Evolutionary conservation across 352 stramenopile species (phyloP), one percentile per base, ranked within the genome.

Genomic region (Pythium apleroticum): DNA sequence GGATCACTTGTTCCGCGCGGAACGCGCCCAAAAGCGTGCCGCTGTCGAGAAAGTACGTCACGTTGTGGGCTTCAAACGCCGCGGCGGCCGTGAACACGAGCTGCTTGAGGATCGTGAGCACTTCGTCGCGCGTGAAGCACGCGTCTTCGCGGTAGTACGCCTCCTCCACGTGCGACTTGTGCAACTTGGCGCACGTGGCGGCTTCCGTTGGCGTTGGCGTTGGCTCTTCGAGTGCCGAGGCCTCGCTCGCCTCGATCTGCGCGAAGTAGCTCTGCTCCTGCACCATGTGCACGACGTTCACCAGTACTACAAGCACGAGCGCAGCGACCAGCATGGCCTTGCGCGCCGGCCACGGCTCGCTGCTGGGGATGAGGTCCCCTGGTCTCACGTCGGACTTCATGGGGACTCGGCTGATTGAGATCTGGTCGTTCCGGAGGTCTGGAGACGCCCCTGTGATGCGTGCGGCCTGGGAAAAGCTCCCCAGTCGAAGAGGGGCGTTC

Each of bases 1-100:
- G 62, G n/a, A 76, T 74, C 11, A 80, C 39, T 12, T 43, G 37
- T 8, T 69, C 35, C 37, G 72, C 33, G 9, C 69, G 61, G 39
- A 65, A 60, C 7, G 73, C 37, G 27, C 69, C 73, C 1, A 77
- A 56, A 7, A 77, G 55, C n/a, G 70, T 69, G 48, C 73, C 71
- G 28, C 65, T 73, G 55, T 77, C 70, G 19, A 77, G 58, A 57
- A 72, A 80, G 41, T 72, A 65, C 41, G 60, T 68, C 52, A 72
- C 59, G 50, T 62, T 57, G 54, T 71, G 43, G 19, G 50, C 24
- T 9, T 35, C 55, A 24, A 74, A 72, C 49, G 59, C 55, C 9
- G 52, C 22, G 0, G 57, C 48, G 0, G 56, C 27, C 6, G 39
- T 60, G 39, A 66, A 35, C 10, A 75, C 68, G 41, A 73, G 57